Evolutionary conservation across 73 alveolate genomes (phyloP).

Genomic region (Stentor coeruleus): DNA sequence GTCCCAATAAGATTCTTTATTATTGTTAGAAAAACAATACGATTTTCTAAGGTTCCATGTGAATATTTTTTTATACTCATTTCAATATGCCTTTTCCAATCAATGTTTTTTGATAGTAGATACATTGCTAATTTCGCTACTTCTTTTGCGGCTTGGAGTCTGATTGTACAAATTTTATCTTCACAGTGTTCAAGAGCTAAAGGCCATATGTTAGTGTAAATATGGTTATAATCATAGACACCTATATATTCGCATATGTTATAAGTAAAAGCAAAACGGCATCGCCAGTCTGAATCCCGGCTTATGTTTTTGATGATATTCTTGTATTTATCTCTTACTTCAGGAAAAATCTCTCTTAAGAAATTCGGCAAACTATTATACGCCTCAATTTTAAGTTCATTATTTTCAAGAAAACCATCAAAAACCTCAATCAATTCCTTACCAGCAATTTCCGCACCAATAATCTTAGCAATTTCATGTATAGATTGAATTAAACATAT

Average conservation of each 20-base stretch:
- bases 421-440: constrained; percentile 2
- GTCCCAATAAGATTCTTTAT: neutral
- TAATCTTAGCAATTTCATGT: constrained; percentile 17
- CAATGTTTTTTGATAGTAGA: neutral
- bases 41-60: neutral
- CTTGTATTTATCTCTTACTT: neutral
- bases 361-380: neutral
- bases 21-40: neutral
- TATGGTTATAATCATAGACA: neutral
- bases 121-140: neutral
- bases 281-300: neutral
- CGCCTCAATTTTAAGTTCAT: neutral
- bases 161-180: neutral
- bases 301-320: no score
- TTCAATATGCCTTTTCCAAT: constrained; percentile 1
- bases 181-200: neutral
- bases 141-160: neutral
- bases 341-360: neutral
- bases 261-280: neutral
- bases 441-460: constrained; percentile 13
- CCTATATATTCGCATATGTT: neutral
- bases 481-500: neutral
- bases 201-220: neutral
- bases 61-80: neutral
- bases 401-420: neutral